Percentiles rank a stretch among this genome's conserved stretches.
phyloP scores from a whole-genome alignment of 768 basidiomycete genomes.

The Suillus sp. region DNA sequence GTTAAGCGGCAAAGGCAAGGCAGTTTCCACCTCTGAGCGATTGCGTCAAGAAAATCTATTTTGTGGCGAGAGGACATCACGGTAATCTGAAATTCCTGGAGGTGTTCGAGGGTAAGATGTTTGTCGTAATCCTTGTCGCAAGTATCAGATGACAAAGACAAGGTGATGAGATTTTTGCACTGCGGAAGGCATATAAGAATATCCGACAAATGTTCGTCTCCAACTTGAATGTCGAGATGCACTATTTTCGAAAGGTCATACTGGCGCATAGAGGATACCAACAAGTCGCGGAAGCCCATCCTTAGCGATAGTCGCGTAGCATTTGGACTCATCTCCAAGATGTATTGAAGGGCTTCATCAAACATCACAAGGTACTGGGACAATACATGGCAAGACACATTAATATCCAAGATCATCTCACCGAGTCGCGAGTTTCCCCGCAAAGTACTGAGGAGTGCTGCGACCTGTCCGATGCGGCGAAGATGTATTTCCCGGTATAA shows the following conservation, averaged over 20 bases:
- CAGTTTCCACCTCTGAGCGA: neutral
- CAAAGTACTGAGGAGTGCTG: constrained; percentile 23
- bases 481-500: constrained; percentile 32
- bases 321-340: constrained; percentile 6
- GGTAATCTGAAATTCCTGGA: constrained; percentile 9
- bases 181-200: neutral
- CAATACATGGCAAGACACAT: constrained; percentile 17
- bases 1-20: constrained; percentile 4
- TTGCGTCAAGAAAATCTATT: neutral
- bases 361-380: neutral
- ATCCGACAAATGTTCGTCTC: neutral
- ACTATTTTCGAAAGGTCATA: constrained; percentile 6
- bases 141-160: constrained; percentile 2
- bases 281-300: neutral
- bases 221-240: constrained; percentile 4
- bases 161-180: constrained; percentile 3
- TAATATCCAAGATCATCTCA: constrained; percentile 17
- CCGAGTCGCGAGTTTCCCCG: constrained; percentile 14
- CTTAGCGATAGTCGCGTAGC: neutral
- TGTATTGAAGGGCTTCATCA: neutral
- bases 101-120: neutral
- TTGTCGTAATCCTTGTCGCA: too few relatives aligned
- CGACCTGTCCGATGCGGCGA: constrained; percentile 26
- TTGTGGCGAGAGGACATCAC: neutral
- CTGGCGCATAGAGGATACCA: neutral